Base-by-base conservation (phyloP, 306 rosid genomes). In the Cicer cuneatum region DNA sequence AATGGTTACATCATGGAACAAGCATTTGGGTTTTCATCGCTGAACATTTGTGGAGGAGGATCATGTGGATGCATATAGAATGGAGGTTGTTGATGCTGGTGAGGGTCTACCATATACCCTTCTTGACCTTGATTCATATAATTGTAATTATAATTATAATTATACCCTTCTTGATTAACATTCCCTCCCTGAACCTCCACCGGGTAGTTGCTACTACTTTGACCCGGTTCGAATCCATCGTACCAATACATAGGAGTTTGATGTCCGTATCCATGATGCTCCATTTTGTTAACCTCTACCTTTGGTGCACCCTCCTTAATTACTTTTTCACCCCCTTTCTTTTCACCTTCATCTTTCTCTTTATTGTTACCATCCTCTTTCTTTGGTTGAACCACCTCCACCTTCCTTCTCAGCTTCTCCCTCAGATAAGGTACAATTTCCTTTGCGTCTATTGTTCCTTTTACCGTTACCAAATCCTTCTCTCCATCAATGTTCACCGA, bases 21-120 rank as follows among this genome's bases (percentile, higher is more conserved):
- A 0, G 89, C 93, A 72, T 94, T 92, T 0, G 99, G 99, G 71
- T 94, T 94, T 81, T 94, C 99, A 58, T 94, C 99, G 43, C 95
- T 84, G 41, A 84, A 84, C 83, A 84, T 84, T 29, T 80, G 91
- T 1, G 93, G 89, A 5, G 80, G 78, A n/a, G 86, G 86, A 49
- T 70, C 21, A 8, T 79, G 18, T 15, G 74, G 78, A 1, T 75
- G 40, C 80, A 85, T 0, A 7, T 75, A 66, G 29, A 3, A 78
- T 0, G 81, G 85, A 0, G 81, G 62, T 57, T 46, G 74, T 9
- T 60, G 74, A 62, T 39, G 53, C 15, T 13, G n/a, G 47, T 43
- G 47, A 11, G 71, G 53, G 6, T 65, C 71, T 5, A 29, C 73
- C 14, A 33, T 45, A 56, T 89, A 73, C 14, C 90, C 89, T 4